Evolutionary conservation across 768 basidiomycete species (phyloP), one percentile per base, ranked within the genome.

Genomic region (Lentinula lateritia): DNA sequence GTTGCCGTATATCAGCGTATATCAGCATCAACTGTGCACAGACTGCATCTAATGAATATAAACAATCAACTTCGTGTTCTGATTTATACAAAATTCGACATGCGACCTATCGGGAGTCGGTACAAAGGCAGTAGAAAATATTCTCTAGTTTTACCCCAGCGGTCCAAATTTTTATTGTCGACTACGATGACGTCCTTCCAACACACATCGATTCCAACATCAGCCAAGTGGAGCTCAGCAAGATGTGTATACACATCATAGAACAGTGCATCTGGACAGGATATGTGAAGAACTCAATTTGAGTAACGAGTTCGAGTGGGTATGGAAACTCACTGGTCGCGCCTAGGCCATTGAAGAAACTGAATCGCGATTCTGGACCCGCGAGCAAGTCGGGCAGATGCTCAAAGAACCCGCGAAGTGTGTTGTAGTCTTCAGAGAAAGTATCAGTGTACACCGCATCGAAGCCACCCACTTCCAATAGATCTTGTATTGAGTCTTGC

Each of bases 281-380:
- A 36, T 52, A 53, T 38, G 28, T 20, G 55, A 18, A 50, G 32
- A 45, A 28, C 20, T 39, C 10, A 20, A 16, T 4, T 6, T 18
- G 32, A 6, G 35, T 16, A 58, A 36, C 9, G 52, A 58, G 36
- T 54, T 50, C 20, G 6, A 39, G 16, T 43, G 63, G 41, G 59
- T 38, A 50, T 41, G 53, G 43, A 39, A 23, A 76, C 88, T 71
- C 69, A 90, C 93, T 94, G 7, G 94, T 98, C 35, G 95, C 96
- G 15, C 93, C 97, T 8, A 99, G 82, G 12, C 97, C 97, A 69
- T 99, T 93, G 82, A 98, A 99, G 75, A 98, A 99, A 63, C 93
- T 89, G 70, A 95, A 92, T 15, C 85, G 79, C n/a, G 90, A 88
- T 13, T 86, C 78, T n/a, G 85, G 82, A 13, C 86, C 86, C 20